Evolutionary conservation across 768 basidiomycete species (phyloP), one percentile per base, ranked within the genome.

Genomic region (Lactarius akahatsu): DNA sequence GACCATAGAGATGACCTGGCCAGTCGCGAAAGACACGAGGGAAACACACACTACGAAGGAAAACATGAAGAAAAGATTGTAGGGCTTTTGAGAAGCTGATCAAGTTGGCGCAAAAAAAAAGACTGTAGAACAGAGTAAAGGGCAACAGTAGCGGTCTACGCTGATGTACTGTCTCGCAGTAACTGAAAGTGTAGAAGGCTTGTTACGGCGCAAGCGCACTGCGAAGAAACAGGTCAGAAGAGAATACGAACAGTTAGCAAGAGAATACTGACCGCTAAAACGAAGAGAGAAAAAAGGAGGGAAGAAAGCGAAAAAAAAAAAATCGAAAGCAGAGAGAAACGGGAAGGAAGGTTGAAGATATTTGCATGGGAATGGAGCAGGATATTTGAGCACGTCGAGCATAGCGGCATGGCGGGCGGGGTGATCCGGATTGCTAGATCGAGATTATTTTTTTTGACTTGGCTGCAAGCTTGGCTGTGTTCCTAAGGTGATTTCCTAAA

Each of bases 101-200:
- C 75, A 78, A 74, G 77, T 72, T 73, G 59, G 50, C 70, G 50
- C 76, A n/a, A 70, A 71, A 71, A 73, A 71, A 62, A 66, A 61
- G 69, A 66, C 63, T 62, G 61, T 72, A 76, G 74, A 73, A 74
- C 74, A 68, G 73, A 81, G 84, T 82, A 83, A 63, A 76, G 65
- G 64, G 74, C 72, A 73, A 75, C 77, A 66, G 11, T 73, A 86
- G 88, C 88, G 87, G 79, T 90, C 87, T 84, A 89, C 87, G 87
- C 88, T 85, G 77, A 77, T 77, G 67, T 79, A 85, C 86, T 86
- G 87, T 82, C 88, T 88, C 80, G 86, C 85, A 89, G 86, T 74
- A 26, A 71, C 72, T 57, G 72, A 76, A 74, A 73, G 74, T 75
- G 75, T 76, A 79, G 71, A 76, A 64, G 74, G 76, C 78, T 77